Evolutionary conservation across 805 yeast species (phyloP).

Genomic region (Huiozyma sinensis): DNA sequence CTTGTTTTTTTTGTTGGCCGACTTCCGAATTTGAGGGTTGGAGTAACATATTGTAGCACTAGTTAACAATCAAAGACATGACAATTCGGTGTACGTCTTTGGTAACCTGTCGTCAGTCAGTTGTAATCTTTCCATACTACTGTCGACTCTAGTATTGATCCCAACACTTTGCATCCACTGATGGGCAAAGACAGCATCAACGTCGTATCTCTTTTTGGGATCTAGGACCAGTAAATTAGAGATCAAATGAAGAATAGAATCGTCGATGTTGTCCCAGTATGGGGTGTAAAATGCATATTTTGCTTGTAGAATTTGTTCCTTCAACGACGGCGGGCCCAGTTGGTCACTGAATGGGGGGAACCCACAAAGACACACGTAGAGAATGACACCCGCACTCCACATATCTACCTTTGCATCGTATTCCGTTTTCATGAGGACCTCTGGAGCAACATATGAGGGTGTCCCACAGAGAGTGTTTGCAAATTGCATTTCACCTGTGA

Average conservation of each 20-base stretch:
- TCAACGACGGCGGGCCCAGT: constrained; percentile 67
- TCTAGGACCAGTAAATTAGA: constrained; percentile 52
- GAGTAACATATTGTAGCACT: background rate
- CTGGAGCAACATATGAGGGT: constrained; percentile 83
- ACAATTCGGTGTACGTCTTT: constrained; percentile 31
- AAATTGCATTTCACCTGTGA: constrained; percentile 58
- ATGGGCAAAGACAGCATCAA: constrained; percentile 74
- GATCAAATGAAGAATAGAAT: constrained; percentile 54
- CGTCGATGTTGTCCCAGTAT: constrained; percentile 65
- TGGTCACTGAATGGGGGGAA: constrained; percentile 83
- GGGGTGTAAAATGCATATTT: constrained; percentile 69
- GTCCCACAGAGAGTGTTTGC: constrained; percentile 79
- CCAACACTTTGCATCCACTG: constrained; percentile 55
- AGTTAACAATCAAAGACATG: constrained; percentile 10
- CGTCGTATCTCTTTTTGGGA: constrained; percentile 63
- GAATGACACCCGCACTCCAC: constrained; percentile 74
- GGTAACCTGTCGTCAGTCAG: constrained; percentile 24
- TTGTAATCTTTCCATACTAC: constrained; percentile 20
- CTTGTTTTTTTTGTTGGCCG: background rate
- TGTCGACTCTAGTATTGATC: constrained; percentile 6
- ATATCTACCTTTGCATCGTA: constrained; percentile 67
- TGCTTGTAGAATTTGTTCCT: constrained; percentile 59
- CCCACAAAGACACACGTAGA: constrained; percentile 73
- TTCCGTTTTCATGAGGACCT: constrained; percentile 44
- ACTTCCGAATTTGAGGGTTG: background rate